Conservation (phyloP, 805 yeast species). For the Candida berthetii region DNA sequence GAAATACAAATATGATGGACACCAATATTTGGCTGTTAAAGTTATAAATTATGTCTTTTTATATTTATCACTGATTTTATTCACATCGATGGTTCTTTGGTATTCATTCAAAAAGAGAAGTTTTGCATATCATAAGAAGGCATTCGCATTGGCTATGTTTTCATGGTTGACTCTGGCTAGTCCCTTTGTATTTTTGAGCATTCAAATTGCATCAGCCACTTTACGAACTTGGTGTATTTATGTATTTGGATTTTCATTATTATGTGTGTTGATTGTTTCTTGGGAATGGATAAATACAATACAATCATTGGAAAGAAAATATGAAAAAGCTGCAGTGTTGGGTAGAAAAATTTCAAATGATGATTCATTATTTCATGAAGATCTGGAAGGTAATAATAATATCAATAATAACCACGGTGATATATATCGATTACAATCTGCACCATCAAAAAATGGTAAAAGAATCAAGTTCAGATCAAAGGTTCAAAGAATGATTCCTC, state of each 20-base stretch:
- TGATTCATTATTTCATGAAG: constrained; percentile 22
- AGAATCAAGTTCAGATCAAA: background rate
- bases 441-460: no score
- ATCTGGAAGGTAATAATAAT: background rate
- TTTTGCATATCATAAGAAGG: constrained; percentile 38
- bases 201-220: constrained; percentile 32
- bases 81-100: constrained; percentile 27
- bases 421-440: no score
- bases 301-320: constrained; percentile 38
- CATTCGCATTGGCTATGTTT: constrained; percentile 43
- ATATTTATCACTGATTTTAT: constrained; percentile 22
- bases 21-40: constrained; percentile 12
- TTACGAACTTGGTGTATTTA: constrained; percentile 44
- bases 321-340: constrained; percentile 51
- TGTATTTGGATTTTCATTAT: constrained; percentile 38
- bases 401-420: no score
- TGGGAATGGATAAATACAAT: constrained; percentile 67
- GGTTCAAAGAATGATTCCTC: background rate
- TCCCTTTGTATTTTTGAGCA: constrained; percentile 29
- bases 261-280: constrained; percentile 43
- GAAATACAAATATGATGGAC: constrained; percentile 1
- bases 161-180: constrained; percentile 31
- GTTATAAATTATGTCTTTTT: constrained; percentile 23
- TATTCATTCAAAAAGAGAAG: constrained; percentile 31
- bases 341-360: constrained; percentile 52